A percentile compares a stretch with the other conserved stretches of the same genome.
phyloP scores from a whole-genome alignment of 805 yeast genomes.

The Blastobotrys chiropterorum region DNA sequence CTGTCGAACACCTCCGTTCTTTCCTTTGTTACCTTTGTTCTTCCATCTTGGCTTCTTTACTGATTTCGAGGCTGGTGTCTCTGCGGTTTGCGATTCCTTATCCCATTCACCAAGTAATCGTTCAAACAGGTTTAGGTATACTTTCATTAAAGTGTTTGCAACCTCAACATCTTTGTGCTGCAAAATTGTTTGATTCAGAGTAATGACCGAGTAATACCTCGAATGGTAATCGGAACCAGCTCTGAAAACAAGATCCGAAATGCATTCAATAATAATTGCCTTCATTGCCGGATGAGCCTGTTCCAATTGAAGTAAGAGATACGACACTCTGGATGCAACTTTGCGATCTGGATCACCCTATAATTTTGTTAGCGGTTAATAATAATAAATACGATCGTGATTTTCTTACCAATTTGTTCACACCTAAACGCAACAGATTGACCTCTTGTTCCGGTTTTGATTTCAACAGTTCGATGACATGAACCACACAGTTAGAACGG shows the following conservation, averaged over 20 bases:
- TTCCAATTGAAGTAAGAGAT: conserved; percentile 67
- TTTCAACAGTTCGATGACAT: conserved; percentile 72
- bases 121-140: conserved; percentile 83
- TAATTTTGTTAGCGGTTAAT: background rate
- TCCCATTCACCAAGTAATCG: conserved; percentile 63
- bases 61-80: conserved; percentile 24
- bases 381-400: background rate
- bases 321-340: conserved; percentile 85
- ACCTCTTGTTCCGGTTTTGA: conserved; percentile 96
- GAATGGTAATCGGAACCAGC: conserved; percentile 74
- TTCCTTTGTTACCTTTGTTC: conserved; percentile 71
- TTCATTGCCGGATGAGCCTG: conserved; percentile 97
- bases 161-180: conserved; percentile 69
- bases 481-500: conserved; percentile 66
- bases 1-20: conserved; percentile 56
- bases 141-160: conserved; percentile 76
- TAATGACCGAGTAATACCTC: conserved; percentile 78
- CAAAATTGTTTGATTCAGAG: conserved; percentile 88
- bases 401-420: conserved; percentile 55
- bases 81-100: conserved; percentile 26
- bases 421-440: conserved; percentile 79
- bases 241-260: conserved; percentile 73
- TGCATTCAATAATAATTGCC: conserved; percentile 65
- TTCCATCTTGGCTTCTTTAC: conserved; percentile 60
- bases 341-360: conserved; percentile 83